Evolutionary conservation across 495 filamentous ascomycete genomes (phyloP), one percentile per base, ranked within the genome.

Genomic region (Alectoria sarmentosa): DNA sequence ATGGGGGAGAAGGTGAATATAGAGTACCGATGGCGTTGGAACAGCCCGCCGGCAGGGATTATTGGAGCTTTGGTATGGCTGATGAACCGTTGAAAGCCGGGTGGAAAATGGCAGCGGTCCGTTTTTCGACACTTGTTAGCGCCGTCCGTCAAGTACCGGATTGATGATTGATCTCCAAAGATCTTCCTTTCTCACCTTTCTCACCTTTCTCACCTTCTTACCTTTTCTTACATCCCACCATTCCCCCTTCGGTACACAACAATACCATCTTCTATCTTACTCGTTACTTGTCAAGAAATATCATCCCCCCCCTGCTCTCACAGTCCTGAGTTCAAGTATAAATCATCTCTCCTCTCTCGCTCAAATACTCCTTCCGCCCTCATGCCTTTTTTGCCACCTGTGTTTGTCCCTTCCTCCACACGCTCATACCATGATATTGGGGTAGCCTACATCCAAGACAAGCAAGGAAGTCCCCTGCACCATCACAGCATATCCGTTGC

Each of bases 81-180:
- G n/a, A 34, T 34, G 52, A 36, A 65, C 63, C 55, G 63, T 60
- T 65, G 56, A 21, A 60, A 30, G 55, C 55, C 55, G 30, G 56
- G 42, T 55, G 46, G 10, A 59, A 48, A 19, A 59, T 58, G 55
- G 62, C 55, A 64, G 62, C 62, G 62, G 62, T 58, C 62, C 62
- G 62, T 64, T 46, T 41, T 64, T 59, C 36, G 62, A 58, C 32
- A 58, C 58, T 28, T 44, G 56, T 60, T 60, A 46, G 63, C 57
- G 46, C 42, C 46, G 32, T 49, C 42, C 46, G 32, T 49, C 36
- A 60, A 60, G 26, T 60, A 60, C 57, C 39, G 39, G 36, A 49
- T 58, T 60, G 63, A 65, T 65, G 36, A 49, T 58, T 60, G 63
- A 65, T 65, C 63, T 60, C 57, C 63, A 65, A n/a, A 38, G 63